Conservation (phyloP, 2,329 filamentous ascomycete genomes). For the Diaporthe ampelina region DNA sequence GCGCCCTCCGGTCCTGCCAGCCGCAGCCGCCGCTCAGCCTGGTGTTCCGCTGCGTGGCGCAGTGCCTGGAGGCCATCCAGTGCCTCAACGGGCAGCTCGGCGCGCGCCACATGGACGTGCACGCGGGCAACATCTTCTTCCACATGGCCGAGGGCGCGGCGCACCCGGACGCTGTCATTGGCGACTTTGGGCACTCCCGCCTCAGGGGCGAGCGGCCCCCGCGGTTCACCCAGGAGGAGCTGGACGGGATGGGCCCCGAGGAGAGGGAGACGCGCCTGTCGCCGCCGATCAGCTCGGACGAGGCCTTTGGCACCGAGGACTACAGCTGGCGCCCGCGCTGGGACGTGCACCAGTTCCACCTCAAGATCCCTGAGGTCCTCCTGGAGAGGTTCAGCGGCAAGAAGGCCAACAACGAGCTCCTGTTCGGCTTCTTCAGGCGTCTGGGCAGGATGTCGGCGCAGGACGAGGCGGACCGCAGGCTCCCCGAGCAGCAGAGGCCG, state of each 20-base stretch:
- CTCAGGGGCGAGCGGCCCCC: background rate
- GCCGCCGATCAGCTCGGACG: background rate
- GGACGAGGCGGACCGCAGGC: background rate
- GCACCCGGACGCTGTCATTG: background rate
- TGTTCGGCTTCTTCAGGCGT: background rate
- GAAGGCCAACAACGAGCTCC: background rate
- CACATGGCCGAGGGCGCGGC: background rate
- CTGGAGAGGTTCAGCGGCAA: background rate
- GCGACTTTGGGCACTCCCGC: background rate
- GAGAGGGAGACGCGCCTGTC: background rate
- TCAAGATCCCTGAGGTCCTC: background rate
- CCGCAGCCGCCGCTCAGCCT: slow-evolving; percentile 8
- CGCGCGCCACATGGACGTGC: background rate
- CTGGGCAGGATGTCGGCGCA: background rate
- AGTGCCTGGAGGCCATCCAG: background rate
- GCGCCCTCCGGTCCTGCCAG: too few relatives aligned
- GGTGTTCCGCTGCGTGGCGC: background rate
- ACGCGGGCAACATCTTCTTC: background rate
- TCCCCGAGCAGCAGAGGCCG: background rate
- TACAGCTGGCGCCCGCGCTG: background rate
- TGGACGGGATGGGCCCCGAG: background rate
- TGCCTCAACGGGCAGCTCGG: background rate
- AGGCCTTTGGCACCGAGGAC: background rate
- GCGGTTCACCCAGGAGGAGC: fast-evolving
- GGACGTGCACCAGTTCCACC: background rate